Percentiles rank a stretch among this genome's conserved stretches.
These are phyloP conservation scores for Lophiotrema nucula DNA, from an alignment of 495 filamentous ascomycete genomes.

Conservation along the genomic window DNA sequence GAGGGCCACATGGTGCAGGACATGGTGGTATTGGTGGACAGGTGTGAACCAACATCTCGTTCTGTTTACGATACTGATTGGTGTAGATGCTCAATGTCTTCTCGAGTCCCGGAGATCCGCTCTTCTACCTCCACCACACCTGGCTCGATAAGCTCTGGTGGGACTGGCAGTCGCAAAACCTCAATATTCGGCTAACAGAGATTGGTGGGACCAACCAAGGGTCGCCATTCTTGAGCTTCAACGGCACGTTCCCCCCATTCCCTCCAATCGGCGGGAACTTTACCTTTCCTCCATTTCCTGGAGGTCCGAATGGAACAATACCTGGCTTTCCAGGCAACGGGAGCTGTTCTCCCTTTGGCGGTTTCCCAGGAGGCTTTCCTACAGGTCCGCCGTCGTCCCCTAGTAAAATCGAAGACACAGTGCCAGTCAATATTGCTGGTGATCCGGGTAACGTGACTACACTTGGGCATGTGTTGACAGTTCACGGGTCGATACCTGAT, in stretches of 20 bases:
- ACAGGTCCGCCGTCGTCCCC: not conserved
- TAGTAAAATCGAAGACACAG: too few species aligned
- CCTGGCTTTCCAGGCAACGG: not conserved
- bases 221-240: not conserved
- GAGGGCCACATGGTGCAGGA: slow-evolving; percentile 42
- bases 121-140: slow-evolving; percentile 25
- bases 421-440: not conserved
- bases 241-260: not conserved
- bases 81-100: slow-evolving; percentile 15
- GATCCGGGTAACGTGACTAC: slow-evolving; percentile 36
- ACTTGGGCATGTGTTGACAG: slow-evolving; percentile 39
- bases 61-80: too few species aligned
- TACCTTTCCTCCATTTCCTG: not conserved
- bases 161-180: slow-evolving; percentile 15
- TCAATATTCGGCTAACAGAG: slow-evolving; percentile 13
- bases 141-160: slow-evolving; percentile 22
- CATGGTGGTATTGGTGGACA: slow-evolving; percentile 44
- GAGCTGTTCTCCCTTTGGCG: not conserved
- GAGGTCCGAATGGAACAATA: not conserved
- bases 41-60: too few species aligned
- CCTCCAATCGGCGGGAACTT: not conserved
- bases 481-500: slow-evolving; percentile 33
- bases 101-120: slow-evolving; percentile 22
- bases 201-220: slow-evolving; percentile 38
- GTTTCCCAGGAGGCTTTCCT: not conserved